phyloP scores from a whole-genome alignment of 163 green algal genomes.

The Chlorella variabilis region DNA sequence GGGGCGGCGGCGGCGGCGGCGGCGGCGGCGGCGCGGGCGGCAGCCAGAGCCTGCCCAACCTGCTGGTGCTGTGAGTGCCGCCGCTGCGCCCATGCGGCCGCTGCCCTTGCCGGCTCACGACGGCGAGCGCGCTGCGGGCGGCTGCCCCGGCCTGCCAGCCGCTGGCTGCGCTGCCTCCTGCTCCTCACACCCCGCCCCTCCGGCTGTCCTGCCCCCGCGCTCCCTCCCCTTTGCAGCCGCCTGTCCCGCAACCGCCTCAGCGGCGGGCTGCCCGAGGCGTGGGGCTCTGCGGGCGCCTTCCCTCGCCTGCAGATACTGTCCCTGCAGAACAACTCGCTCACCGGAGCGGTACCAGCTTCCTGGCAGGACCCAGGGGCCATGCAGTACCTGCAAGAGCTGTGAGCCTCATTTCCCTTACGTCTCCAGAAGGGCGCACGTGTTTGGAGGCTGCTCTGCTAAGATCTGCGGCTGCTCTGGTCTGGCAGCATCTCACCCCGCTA shows the following conservation, averaged over 20 bases:
- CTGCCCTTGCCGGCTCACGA: no score
- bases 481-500: no score
- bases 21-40: background rate
- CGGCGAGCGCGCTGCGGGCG: no score
- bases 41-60: conserved; percentile 11
- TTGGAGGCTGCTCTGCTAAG: no score
- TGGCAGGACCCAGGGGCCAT: conserved; percentile 9
- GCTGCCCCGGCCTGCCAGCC: background rate
- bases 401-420: background rate
- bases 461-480: no score
- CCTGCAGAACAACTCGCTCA: conserved; percentile 35
- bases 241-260: conserved; percentile 35
- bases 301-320: conserved; percentile 32
- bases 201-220: no score
- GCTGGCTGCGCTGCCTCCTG: background rate
- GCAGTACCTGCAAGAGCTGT: conserved; percentile 30
- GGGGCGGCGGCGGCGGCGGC: background rate
- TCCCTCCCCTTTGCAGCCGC: background rate
- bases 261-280: conserved; percentile 19
- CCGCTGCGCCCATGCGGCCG: background rate
- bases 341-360: background rate
- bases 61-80: conserved; percentile 9
- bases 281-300: conserved; percentile 18
- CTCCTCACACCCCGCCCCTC: no score
- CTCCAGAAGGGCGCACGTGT: background rate